These are phyloP conservation scores for Ceratocystis huliohia DNA, from an alignment of 2,329 filamentous ascomycete species.

Conservation along the genomic window DNA sequence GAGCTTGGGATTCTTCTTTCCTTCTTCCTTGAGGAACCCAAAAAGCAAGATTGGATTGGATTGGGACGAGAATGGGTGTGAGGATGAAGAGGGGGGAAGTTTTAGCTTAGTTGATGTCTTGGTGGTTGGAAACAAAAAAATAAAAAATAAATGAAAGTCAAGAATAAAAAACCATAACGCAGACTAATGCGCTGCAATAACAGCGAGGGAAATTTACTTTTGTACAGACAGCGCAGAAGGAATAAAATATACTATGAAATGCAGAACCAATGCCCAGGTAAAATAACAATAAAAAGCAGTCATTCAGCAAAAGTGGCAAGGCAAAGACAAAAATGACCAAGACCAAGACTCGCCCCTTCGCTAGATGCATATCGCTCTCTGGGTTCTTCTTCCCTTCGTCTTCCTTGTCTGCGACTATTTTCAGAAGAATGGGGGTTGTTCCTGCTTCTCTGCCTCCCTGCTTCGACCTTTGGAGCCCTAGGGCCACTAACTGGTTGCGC, in stretches of 20 bases:
- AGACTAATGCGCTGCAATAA: too few relatives aligned
- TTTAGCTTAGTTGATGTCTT: background rate
- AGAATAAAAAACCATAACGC: background rate
- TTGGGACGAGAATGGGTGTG: background rate
- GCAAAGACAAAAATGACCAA: slow-evolving; percentile 8
- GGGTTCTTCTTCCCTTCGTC: too few relatives aligned
- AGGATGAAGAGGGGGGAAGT: background rate
- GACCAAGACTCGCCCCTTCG: background rate
- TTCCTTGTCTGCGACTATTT: background rate
- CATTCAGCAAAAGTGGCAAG: too few relatives aligned
- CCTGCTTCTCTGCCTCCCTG: background rate
- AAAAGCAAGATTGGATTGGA: too few relatives aligned
- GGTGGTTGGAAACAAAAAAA: background rate
- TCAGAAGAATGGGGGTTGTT: background rate
- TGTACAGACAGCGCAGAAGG: too few relatives aligned
- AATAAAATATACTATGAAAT: too few relatives aligned
- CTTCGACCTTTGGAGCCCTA: background rate
- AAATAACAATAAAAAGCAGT: too few relatives aligned
- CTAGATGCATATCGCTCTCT: background rate
- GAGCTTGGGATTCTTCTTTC: too few relatives aligned
- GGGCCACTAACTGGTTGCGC: background rate
- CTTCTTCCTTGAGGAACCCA: too few relatives aligned
- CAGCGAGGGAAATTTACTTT: too few relatives aligned
- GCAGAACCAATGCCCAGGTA: too few relatives aligned
- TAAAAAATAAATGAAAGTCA: background rate